These are phyloP conservation scores for Obba rivulosa DNA, from an alignment of 768 basidiomycete species.

Conservation along the genomic window DNA sequence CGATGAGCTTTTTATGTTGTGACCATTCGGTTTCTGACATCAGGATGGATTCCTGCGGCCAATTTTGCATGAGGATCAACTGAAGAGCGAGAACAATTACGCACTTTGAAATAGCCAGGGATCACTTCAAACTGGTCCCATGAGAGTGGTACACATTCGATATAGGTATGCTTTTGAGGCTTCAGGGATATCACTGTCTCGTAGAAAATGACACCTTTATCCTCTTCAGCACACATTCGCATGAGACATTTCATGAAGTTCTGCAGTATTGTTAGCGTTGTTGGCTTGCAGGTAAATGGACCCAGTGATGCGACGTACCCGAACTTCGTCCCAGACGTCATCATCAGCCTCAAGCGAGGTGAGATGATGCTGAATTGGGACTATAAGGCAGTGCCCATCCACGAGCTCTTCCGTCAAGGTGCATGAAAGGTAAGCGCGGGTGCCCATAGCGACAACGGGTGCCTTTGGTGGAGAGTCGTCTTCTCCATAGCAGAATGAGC, in stretches of 20 bases:
- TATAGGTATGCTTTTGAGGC: slow-evolving; percentile 85
- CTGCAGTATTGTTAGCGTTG: slow-evolving; percentile 25
- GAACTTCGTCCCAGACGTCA: slow-evolving; percentile 97
- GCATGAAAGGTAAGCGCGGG: slow-evolving; percentile 85
- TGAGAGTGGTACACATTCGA: slow-evolving; percentile 91
- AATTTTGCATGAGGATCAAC: not conserved
- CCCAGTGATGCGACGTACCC: slow-evolving; percentile 52
- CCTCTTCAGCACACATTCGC: slow-evolving; percentile 88
- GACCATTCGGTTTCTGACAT: slow-evolving; percentile 97
- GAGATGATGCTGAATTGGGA: slow-evolving; percentile 92
- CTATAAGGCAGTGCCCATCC: slow-evolving; percentile 89
- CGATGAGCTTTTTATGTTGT: slow-evolving; percentile 95
- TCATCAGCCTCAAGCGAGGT: slow-evolving; percentile 92
- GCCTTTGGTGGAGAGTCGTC: slow-evolving; percentile 87
- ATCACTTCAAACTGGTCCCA: slow-evolving; percentile 84
- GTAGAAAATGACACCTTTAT: slow-evolving; percentile 92
- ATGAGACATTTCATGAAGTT: slow-evolving; percentile 91
- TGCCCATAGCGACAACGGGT: slow-evolving; percentile 86
- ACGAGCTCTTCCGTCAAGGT: slow-evolving; percentile 86
- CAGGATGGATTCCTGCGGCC: slow-evolving; percentile 79
- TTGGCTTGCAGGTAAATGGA: not conserved
- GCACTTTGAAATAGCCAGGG: slow-evolving; percentile 89
- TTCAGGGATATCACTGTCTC: slow-evolving; percentile 88
- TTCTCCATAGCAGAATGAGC: slow-evolving; percentile 88
- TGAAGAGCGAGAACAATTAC: slow-evolving; percentile 9